Evolutionary conservation across 2,329 filamentous ascomycete species (phyloP), one percentile per base, ranked within the genome.

Genomic region (Pseudofabraea citricarpa): DNA sequence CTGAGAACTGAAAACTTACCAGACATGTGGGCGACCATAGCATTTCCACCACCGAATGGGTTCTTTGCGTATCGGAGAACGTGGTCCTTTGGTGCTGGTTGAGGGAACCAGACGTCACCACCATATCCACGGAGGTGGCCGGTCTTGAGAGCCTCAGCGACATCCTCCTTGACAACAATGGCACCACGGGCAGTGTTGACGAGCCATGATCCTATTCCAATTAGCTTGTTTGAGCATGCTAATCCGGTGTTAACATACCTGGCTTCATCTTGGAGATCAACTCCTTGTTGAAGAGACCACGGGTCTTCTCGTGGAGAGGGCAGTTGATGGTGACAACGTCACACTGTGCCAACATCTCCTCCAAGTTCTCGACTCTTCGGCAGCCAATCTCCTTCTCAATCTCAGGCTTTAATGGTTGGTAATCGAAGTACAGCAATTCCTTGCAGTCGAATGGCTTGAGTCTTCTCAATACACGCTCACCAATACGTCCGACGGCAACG

Each of bases 321-420:
- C 90, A 96, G 84, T 98, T 98, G 76, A 98, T 97, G 64, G 93
- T 98, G 69, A 98, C 91, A 50, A 97, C 80, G 59, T 97, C 93
- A 68, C 91, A 97, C 77, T 95, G 89, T 31, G 80, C 77, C 51
- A 98, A 72, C 82, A 98, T 85, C 69, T 97, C 91, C 77, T 96
- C 90, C 61, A 98, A 83, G 61, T 67, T 79, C 38, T 91, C 85
- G 48, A 97, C 90, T 50, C 93, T 83, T 61, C 89, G 81, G 80
- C 85, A 90, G 67, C 91, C 91, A 71, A 97, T 97, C 77, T 96
- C 91, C 71, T 86, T 82, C 81, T 97, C 90, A 60, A 82, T 76
- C 75, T 95, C 90, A 48, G 88, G 63, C 48, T 72, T 77, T 54
- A 98, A 78, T 41, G 91, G 90, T 79, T 98, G 93, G 85, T 98